phyloP scores from a whole-genome alignment of 2,329 filamentous ascomycete genomes.

The Stemphylium vesicarium region DNA sequence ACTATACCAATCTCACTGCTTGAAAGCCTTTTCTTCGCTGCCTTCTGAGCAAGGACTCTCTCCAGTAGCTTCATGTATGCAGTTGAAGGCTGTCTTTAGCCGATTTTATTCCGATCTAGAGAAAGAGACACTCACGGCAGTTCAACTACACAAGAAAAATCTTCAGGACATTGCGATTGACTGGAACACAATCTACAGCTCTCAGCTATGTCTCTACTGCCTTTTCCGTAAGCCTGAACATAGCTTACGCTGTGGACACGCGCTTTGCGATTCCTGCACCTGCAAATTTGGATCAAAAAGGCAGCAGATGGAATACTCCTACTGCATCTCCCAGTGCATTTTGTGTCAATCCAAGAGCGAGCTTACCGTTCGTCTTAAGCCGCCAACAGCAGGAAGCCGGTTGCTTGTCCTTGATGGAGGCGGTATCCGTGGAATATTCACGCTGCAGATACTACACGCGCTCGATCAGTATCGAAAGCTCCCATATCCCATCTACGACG shows the following conservation, averaged over 20 bases:
- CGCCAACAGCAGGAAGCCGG: conserved; percentile 12
- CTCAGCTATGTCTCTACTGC: conserved; percentile 14
- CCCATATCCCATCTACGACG: conserved; percentile 21
- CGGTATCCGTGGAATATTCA: conserved; percentile 17
- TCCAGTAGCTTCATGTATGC: not conserved
- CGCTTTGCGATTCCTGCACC: conserved; percentile 13
- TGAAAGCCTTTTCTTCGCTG: conserved; percentile 1
- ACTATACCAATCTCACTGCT: conserved; percentile 7
- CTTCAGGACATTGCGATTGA: conserved; percentile 10
- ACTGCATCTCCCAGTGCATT: conserved; percentile 14
- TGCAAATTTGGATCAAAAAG: conserved; percentile 10
- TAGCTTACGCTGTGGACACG: conserved; percentile 14
- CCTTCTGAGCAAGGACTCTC: not conserved
- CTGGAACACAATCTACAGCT: conserved; percentile 12
- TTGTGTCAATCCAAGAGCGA: conserved; percentile 12
- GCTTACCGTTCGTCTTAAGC: conserved; percentile 16
- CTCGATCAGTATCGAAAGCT: conserved; percentile 16
- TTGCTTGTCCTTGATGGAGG: conserved; percentile 23
- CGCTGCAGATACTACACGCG: conserved; percentile 14
- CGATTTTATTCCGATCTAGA: conserved; percentile 3
- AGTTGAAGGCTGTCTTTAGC: conserved; percentile 2
- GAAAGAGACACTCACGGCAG: not conserved
- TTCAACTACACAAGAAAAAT: conserved; percentile 10
- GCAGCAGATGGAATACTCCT: conserved; percentile 16
- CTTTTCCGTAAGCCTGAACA: conserved; percentile 17